phyloP scores from a whole-genome alignment of 768 basidiomycete genomes.

The Naganishia friedmannii region DNA sequence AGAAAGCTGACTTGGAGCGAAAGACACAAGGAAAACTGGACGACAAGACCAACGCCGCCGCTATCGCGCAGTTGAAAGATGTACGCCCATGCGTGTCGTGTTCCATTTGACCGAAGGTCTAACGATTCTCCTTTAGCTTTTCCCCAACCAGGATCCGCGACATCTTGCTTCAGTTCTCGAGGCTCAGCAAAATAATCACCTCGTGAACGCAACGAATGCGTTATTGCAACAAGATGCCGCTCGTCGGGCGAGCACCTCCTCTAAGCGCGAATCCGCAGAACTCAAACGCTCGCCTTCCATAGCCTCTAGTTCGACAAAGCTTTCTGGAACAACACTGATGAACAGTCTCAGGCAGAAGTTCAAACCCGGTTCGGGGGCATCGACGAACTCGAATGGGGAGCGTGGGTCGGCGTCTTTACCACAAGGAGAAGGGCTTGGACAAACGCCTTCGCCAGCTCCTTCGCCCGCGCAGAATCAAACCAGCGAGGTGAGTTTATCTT shows the following conservation, averaged over 20 bases:
- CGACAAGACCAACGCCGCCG: conserved; percentile 9
- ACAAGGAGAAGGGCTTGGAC: neutral
- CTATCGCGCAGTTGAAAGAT: conserved; percentile 19
- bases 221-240: conserved; percentile 26
- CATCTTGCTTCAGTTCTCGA: conserved; percentile 31
- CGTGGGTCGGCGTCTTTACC: neutral
- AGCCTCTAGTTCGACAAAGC: neutral
- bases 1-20: conserved; percentile 30
- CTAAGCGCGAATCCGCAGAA: neutral
- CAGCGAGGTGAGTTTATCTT: neutral
- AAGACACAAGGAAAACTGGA: conserved; percentile 3
- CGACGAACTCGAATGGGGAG: neutral
- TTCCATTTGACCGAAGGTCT: no score
- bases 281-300: conserved; percentile 12
- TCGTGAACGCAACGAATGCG: conserved; percentile 37
- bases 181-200: conserved; percentile 31
- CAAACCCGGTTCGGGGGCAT: conserved; percentile 5
- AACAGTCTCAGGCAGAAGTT: conserved; percentile 24
- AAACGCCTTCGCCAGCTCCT: neutral
- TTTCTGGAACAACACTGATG: conserved; percentile 24
- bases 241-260: conserved; percentile 18
- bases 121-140: conserved; percentile 29
- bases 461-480: neutral
- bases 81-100: neutral
- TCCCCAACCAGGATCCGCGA: conserved; percentile 38